Percentiles rank a stretch among this genome's conserved stretches.
These are phyloP conservation scores for Glonium stellatum DNA, from an alignment of 495 filamentous ascomycete genomes.

Conservation along the genomic window DNA sequence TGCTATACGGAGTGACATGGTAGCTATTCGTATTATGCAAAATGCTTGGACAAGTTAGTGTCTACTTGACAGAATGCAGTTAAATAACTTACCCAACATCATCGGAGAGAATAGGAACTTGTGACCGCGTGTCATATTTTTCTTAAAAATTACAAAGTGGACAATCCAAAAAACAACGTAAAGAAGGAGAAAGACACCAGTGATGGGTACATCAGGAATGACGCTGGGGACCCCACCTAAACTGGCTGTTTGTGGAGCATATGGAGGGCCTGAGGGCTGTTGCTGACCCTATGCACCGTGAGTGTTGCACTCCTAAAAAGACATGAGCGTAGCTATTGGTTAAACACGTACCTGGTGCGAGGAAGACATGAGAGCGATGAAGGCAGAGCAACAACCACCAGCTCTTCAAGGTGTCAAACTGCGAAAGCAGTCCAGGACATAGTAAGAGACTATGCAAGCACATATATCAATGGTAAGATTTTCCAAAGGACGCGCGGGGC, in stretches of 20 bases:
- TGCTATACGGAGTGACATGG: conserved; percentile 57
- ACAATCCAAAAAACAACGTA: conserved; percentile 28
- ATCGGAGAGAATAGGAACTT: conserved; percentile 48
- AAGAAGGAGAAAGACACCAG: conserved; percentile 32
- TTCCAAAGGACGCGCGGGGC: conserved; percentile 1
- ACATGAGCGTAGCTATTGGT: neutral
- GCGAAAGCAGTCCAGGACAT: neutral
- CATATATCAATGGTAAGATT: neutral
- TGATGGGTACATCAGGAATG: conserved; percentile 33
- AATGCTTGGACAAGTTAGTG: conserved; percentile 41
- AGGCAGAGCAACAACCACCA: neutral
- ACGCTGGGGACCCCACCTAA: conserved; percentile 31
- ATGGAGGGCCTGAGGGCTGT: conserved; percentile 24
- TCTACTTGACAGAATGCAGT: neutral
- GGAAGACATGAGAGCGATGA: neutral
- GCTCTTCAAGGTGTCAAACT: neutral
- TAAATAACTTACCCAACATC: conserved; percentile 48
- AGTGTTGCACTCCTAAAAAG: neutral
- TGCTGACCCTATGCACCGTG: neutral
- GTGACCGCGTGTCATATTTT: conserved; percentile 25
- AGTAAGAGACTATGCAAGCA: neutral
- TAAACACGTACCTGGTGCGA: neutral
- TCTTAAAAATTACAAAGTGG: conserved; percentile 29
- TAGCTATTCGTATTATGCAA: conserved; percentile 62
- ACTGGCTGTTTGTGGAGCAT: conserved; percentile 29